These are phyloP conservation scores for Letharia columbiana DNA, from an alignment of 495 filamentous ascomycete genomes.

Conservation along the genomic window DNA sequence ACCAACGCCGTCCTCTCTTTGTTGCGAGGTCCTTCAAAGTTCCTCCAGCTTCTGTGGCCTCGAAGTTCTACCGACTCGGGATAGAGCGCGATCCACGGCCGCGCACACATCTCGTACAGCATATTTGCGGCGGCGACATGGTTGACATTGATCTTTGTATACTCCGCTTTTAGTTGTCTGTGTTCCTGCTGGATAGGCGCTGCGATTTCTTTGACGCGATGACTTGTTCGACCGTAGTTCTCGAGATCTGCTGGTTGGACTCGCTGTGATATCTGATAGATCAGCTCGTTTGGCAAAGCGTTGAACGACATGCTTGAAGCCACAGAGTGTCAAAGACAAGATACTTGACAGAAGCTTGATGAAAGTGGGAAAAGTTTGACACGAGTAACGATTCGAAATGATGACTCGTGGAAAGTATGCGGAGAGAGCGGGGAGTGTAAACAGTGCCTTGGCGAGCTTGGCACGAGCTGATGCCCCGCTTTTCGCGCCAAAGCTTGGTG, in stretches of 20 bases:
- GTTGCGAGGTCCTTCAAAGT: slow-evolving; percentile 15
- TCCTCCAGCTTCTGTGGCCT: slow-evolving; percentile 19
- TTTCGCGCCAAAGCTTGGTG: neutral
- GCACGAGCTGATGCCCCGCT: slow-evolving; percentile 7
- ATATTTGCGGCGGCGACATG: slow-evolving; percentile 19
- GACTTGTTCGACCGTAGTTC: slow-evolving; percentile 14
- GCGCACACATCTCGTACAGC: slow-evolving; percentile 21
- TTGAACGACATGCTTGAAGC: slow-evolving; percentile 16
- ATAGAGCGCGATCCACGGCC: slow-evolving; percentile 23
- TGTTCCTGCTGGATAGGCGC: slow-evolving; percentile 20
- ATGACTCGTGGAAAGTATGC: slow-evolving; percentile 4
- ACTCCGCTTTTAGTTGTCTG: slow-evolving; percentile 11
- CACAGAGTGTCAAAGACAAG: neutral
- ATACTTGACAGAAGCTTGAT: neutral
- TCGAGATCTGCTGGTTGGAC: slow-evolving; percentile 20
- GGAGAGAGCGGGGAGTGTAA: slow-evolving; percentile 9
- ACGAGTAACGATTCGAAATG: neutral
- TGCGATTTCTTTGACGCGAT: slow-evolving; percentile 15
- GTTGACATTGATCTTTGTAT: slow-evolving; percentile 16
- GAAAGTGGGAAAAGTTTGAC: neutral
- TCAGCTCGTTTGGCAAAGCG: slow-evolving; percentile 18
- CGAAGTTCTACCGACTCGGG: slow-evolving; percentile 14
- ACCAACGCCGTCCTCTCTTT: slow-evolving; percentile 11
- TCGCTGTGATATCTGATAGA: slow-evolving; percentile 20
- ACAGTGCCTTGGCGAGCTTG: slow-evolving; percentile 1